Conservation (phyloP, 208 protist species). For the Crithidia mellificae region DNA sequence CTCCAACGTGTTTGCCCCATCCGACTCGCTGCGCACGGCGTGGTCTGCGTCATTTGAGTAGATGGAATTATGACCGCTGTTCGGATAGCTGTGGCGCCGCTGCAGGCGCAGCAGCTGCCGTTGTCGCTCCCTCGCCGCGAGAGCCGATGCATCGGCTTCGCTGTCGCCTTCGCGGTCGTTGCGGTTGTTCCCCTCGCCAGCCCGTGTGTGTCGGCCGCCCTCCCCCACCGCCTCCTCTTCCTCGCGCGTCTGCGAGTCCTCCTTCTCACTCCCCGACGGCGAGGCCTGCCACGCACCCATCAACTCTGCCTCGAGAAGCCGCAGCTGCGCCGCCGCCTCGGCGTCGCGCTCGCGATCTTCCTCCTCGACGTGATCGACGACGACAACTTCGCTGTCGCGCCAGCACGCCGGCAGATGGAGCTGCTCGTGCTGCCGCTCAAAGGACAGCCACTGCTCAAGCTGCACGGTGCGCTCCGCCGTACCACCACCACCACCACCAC, state of each 20-base stretch:
- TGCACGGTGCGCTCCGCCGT: background rate
- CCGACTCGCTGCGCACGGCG: too few species aligned
- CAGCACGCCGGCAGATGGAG: slow-evolving; percentile 35
- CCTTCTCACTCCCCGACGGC: slow-evolving; percentile 5
- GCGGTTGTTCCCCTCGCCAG: too few species aligned
- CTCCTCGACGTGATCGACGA: slow-evolving; percentile 26
- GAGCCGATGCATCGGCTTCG: too few species aligned
- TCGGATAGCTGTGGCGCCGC: too few species aligned
- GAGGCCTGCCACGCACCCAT: slow-evolving; percentile 4
- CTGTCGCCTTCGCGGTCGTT: too few species aligned
- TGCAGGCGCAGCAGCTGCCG: background rate
- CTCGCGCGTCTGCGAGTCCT: background rate
- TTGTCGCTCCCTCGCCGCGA: background rate
- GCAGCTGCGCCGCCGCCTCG: slow-evolving; percentile 17
- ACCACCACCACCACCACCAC: too few species aligned
- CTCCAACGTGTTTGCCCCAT: too few species aligned
- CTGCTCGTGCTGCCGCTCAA: slow-evolving; percentile 40
- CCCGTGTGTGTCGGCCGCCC: too few species aligned
- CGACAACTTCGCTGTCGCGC: slow-evolving; percentile 33
- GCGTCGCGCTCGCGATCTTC: slow-evolving; percentile 12
- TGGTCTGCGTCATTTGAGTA: too few species aligned
- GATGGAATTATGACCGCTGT: too few species aligned
- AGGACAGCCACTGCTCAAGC: slow-evolving; percentile 29
- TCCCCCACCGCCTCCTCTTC: slow-evolving; percentile 15
- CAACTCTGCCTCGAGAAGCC: slow-evolving; percentile 27